Evolutionary conservation across 768 basidiomycete genomes (phyloP), one percentile per base, ranked within the genome.

Genomic region (Lactarius psammicola): DNA sequence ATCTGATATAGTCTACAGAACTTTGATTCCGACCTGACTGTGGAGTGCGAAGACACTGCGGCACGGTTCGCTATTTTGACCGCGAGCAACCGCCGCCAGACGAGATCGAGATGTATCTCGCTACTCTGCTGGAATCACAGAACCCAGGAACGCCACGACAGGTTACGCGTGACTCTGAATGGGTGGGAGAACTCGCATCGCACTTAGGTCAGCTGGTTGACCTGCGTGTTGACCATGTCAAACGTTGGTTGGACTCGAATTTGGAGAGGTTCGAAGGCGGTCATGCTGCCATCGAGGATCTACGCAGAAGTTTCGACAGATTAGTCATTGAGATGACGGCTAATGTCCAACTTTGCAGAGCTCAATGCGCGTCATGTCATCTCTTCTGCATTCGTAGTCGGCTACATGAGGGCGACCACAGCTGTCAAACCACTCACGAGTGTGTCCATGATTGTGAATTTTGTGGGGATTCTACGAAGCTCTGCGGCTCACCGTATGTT

Each of bases 231-330:
- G 70, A 75, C 3, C 81, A 82, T 59, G 83, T 87, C 31, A 72
- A 72, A 4, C 73, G 76, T 61, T 87, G 86, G 87, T 72, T 88
- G n/a, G 72, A 75, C 3, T 72, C 76, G 7, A 87, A 87, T 64
- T 69, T 82, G 10, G 63, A 74, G 1, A 76, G 83, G 0, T 87
- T 87, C 72, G 75, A 79, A 54, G 66, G 62, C 0, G 74, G 72
- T 17, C 75, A 84, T 54, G 76, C 85, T 1, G 75, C 79, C 44
- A 79, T 87, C 7, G 79, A 79, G 40, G 75, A 77, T 4, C 68
- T 88, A 20, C 77, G 77, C 18, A 77, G 85, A 59, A 68, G 75
- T 4, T 80, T 85, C 60, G 80, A 83, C n/a, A 76, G 61, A 17
- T 67, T 77, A 2, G 72, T 74, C 9, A 79, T 86, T 3, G 82